These are phyloP conservation scores for Cicer bijugum DNA, from an alignment of 306 rosid genomes.

Conservation along the genomic window DNA sequence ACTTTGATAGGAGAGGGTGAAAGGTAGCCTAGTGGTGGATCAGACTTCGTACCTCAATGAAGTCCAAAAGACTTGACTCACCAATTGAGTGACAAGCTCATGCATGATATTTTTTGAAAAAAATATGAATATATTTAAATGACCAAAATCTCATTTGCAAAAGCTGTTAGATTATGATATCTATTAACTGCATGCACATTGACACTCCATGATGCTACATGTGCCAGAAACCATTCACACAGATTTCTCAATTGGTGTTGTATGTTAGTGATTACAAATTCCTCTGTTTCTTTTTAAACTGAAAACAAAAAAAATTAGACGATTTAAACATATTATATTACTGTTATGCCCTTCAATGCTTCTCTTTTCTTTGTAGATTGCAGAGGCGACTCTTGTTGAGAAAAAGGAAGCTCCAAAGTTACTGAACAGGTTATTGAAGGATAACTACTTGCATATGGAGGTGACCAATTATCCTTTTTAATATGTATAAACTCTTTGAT, in stretches of 20 bases:
- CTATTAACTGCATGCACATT: not conserved
- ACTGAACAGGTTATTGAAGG: slow-evolving; percentile 75
- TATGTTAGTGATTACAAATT: slow-evolving; percentile 4
- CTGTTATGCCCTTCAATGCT: slow-evolving; percentile 22
- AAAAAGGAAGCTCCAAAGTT: slow-evolving; percentile 78
- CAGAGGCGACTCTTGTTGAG: slow-evolving; percentile 75
- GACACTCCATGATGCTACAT: slow-evolving; percentile 26
- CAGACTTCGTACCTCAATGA: not conserved
- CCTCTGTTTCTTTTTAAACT: slow-evolving; percentile 8
- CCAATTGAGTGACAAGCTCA: not conserved
- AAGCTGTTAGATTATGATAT: slow-evolving; percentile 12
- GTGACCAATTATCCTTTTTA: slow-evolving; percentile 50
- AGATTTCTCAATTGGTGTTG: slow-evolving; percentile 21
- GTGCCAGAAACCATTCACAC: slow-evolving; percentile 3
- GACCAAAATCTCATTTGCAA: not conserved
- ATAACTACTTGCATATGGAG: slow-evolving; percentile 87
- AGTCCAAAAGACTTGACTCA: not conserved
- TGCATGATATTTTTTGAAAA: not conserved
- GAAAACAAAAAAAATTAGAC: not conserved
- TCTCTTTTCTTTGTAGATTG: slow-evolving; percentile 55
- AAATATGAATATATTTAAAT: not conserved
- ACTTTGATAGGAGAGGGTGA: not conserved
- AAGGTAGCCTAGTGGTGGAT: slow-evolving; percentile 5
- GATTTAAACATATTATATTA: slow-evolving; percentile 7
- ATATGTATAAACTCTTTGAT: slow-evolving; percentile 6